Conservation (phyloP, 805 yeast species). For the Candida sphagnicola region DNA sequence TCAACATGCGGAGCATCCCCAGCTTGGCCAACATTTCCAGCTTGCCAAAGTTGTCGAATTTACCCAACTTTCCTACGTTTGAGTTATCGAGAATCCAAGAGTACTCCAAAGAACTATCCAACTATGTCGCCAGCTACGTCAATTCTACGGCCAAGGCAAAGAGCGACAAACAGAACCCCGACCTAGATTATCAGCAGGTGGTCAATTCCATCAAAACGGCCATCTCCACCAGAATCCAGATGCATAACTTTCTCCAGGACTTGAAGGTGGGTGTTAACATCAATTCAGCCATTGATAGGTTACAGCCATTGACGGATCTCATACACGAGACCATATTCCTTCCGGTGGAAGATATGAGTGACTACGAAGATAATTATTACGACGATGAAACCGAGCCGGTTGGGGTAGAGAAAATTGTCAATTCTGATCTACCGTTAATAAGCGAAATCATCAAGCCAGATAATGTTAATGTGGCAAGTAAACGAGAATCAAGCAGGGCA, state of each 20-base stretch:
- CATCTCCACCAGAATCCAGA: constrained; percentile 37
- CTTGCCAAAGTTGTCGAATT: constrained; percentile 14
- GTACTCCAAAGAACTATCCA: constrained; percentile 27
- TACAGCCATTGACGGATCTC: constrained; percentile 44
- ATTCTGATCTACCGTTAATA: constrained; percentile 45
- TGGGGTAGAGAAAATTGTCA: constrained; percentile 48
- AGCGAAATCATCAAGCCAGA: constrained; percentile 50
- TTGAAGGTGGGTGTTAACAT: constrained; percentile 45
- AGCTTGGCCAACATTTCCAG: constrained; percentile 20
- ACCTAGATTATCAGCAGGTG: constrained; percentile 15
- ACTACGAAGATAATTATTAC: constrained; percentile 18
- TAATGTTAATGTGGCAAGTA: constrained; percentile 15
- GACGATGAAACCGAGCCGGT: constrained; percentile 44
- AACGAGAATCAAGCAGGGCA: constrained; percentile 14
- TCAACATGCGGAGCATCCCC: constrained; percentile 19
- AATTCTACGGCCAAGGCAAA: constrained; percentile 7
- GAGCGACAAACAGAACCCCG: background rate
- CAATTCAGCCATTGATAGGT: constrained; percentile 48
- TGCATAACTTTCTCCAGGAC: constrained; percentile 38
- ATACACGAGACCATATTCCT: constrained; percentile 45
- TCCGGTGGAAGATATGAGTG: constrained; percentile 45
- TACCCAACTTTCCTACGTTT: constrained; percentile 12
- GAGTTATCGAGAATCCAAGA: constrained; percentile 20
- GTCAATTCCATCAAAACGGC: constrained; percentile 35
- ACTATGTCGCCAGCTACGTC: constrained; percentile 25